Percentiles rank a stretch among this genome's conserved stretches.
Conservation (phyloP, 1,284 basidiomycete species). For the Psilocybe mexicana region DNA sequence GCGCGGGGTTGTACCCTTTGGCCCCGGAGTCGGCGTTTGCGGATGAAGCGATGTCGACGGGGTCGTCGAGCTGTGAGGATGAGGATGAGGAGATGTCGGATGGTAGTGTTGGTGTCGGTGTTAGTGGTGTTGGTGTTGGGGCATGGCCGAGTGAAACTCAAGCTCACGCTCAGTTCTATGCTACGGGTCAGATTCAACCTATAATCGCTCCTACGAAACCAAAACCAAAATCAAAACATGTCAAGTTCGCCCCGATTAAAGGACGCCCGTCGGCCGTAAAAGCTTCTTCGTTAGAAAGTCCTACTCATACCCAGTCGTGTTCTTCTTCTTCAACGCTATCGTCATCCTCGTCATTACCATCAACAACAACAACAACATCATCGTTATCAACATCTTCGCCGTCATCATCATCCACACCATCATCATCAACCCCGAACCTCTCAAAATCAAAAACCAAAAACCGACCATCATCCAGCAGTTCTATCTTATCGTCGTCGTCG, state of each 20-base stretch:
- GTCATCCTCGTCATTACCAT: too few relatives aligned
- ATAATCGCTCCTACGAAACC: background rate
- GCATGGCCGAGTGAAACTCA: background rate
- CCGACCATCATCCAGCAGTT: background rate
- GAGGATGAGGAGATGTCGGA: conserved; percentile 11
- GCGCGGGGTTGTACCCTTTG: background rate
- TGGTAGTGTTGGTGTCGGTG: background rate
- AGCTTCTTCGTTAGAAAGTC: background rate
- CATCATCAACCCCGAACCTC: too few relatives aligned
- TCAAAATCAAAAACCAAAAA: conserved; percentile 8
- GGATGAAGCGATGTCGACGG: background rate
- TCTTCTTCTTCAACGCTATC: too few relatives aligned
- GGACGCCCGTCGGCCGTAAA: background rate
- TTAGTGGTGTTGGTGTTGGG: background rate
- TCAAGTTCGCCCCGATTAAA: background rate
- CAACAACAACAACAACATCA: too few relatives aligned
- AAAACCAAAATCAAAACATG: conserved; percentile 3
- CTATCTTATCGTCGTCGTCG: background rate
- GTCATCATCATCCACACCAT: too few relatives aligned
- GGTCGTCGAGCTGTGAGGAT: background rate
- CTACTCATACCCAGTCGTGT: background rate
- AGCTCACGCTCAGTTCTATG: background rate
- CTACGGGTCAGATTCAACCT: background rate
- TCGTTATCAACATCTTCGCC: too few relatives aligned
- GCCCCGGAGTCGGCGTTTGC: too few relatives aligned